Conservation (phyloP, 108 stramenopile genomes). For the Parietichytrium sp. region DNA sequence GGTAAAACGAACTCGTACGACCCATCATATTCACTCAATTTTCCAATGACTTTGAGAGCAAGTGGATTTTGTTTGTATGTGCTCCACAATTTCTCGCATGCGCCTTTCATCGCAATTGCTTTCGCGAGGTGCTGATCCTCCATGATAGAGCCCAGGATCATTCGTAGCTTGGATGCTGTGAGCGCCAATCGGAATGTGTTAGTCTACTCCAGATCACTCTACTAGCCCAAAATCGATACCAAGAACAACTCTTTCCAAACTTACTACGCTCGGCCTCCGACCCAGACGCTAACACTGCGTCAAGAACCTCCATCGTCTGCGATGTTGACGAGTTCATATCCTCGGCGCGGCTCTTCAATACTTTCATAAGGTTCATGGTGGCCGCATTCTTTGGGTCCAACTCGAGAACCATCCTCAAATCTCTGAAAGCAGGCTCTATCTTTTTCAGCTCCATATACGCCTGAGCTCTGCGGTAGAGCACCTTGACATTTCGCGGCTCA, state of each 20-base stretch:
- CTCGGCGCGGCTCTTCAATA: neutral
- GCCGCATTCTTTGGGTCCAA: neutral
- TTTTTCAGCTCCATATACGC: constrained; percentile 9
- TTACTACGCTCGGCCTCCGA: neutral
- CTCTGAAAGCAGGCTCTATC: neutral
- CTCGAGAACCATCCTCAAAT: constrained; percentile 20
- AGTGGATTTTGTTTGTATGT: neutral
- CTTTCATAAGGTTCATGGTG: neutral
- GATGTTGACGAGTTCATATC: neutral
- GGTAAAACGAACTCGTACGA: neutral
- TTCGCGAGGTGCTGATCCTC: neutral
- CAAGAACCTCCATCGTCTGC: neutral
- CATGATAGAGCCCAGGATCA: neutral
- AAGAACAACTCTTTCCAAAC: no score
- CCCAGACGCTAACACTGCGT: neutral
- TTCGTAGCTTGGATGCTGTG: neutral
- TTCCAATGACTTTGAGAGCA: constrained; percentile 9
- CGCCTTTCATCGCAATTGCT: neutral
- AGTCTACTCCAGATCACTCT: no score
- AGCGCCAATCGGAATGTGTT: no score
- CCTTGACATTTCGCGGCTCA: constrained; percentile 50
- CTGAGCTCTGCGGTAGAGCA: constrained; percentile 40
- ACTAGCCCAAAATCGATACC: no score
- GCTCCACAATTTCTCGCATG: neutral
- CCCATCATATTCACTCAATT: neutral